phyloP scores from a whole-genome alignment of 2,329 filamentous ascomycete species.

The Nemania bipapillata region DNA sequence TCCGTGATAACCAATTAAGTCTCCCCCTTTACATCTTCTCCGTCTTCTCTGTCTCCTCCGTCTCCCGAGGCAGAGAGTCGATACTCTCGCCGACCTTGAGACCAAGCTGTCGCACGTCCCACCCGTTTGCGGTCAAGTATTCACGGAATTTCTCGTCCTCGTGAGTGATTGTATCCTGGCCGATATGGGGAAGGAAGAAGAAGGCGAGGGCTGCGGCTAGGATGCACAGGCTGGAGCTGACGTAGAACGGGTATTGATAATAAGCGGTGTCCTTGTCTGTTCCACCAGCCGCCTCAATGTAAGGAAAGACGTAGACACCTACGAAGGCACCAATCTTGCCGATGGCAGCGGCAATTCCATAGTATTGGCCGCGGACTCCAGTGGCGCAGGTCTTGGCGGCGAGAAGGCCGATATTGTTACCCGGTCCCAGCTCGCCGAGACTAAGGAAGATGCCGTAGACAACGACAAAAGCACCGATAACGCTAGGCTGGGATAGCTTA shows the following conservation, averaged over 20 bases:
- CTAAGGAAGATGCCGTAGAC: constrained; percentile 82
- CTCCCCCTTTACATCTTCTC: constrained; percentile 5
- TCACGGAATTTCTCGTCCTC: constrained; percentile 81
- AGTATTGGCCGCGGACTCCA: constrained; percentile 80
- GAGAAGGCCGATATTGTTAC: constrained; percentile 89
- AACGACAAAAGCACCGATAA: constrained; percentile 80
- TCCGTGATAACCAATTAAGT: not conserved
- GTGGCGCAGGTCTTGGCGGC: constrained; percentile 90
- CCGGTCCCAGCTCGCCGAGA: constrained; percentile 83
- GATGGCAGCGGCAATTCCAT: constrained; percentile 75
- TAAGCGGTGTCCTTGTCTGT: constrained; percentile 60
- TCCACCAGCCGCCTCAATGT: constrained; percentile 72
- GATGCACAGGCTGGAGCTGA: constrained; percentile 81
- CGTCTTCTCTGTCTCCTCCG: constrained; percentile 21
- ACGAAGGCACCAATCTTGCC: constrained; percentile 87
- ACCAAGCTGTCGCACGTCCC: constrained; percentile 72
- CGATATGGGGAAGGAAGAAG: constrained; percentile 78
- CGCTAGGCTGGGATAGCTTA: constrained; percentile 71
- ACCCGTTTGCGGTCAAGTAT: constrained; percentile 79
- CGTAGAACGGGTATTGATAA: constrained; percentile 90
- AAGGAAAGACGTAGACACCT: constrained; percentile 82
- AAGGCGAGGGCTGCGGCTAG: constrained; percentile 74
- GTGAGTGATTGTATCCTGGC: constrained; percentile 82
- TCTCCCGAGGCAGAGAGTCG: constrained; percentile 41
- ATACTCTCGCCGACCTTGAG: constrained; percentile 53